These are phyloP conservation scores for Aureobasidium sp. DNA, from an alignment of 2,329 filamentous ascomycete genomes.

Conservation along the genomic window DNA sequence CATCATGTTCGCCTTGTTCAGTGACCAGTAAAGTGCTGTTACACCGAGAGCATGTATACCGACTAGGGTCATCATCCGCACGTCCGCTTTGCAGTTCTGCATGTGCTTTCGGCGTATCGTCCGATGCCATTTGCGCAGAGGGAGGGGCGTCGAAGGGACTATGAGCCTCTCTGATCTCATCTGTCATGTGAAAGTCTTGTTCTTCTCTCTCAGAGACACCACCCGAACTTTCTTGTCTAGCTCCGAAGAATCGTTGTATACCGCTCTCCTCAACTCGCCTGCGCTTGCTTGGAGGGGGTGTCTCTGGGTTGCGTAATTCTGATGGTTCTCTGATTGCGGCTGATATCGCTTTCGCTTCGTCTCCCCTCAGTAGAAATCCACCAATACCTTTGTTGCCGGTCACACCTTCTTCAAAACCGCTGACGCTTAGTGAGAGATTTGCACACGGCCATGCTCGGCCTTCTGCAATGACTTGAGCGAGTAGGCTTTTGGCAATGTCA, in stretches of 20 bases:
- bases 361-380: constrained; percentile 66
- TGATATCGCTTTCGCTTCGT: constrained; percentile 44
- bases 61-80: constrained; percentile 17
- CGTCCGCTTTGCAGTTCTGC: not conserved
- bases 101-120: not conserved
- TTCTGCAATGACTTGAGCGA: constrained; percentile 70
- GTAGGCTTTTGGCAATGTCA: constrained; percentile 64
- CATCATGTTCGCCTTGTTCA: constrained; percentile 67
- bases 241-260: constrained; percentile 28
- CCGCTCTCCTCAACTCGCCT: constrained; percentile 24
- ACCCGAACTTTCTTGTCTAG: constrained; percentile 17
- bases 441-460: constrained; percentile 81
- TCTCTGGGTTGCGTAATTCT: constrained; percentile 17
- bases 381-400: constrained; percentile 80
- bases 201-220: constrained; percentile 7
- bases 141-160: constrained; percentile 2
- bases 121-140: not conserved
- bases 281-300: constrained; percentile 26
- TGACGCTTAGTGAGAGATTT: constrained; percentile 82
- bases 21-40: constrained; percentile 26
- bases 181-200: not conserved
- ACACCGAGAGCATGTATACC: constrained; percentile 57
- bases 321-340: constrained; percentile 19
- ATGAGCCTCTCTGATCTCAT: not conserved
- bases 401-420: constrained; percentile 85